A percentile compares a stretch with the other conserved stretches of the same genome.
Conservation (phyloP, 768 basidiomycete genomes). For the Ramaria sp. region DNA sequence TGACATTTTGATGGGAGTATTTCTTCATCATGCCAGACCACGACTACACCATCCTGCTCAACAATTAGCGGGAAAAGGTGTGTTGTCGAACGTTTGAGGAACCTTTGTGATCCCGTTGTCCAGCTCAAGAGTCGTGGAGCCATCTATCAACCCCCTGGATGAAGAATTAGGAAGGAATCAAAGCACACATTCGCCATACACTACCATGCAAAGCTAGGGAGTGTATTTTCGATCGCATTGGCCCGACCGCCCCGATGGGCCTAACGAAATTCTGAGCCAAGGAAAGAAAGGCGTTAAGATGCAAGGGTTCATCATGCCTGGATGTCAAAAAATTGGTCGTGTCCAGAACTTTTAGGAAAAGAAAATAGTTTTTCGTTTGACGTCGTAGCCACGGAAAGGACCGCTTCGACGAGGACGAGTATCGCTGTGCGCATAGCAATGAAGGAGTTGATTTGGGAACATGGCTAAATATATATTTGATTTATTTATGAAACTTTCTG, state of each 20-base stretch:
- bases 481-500: too few species aligned
- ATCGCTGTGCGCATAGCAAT: background rate
- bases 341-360: background rate
- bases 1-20: conserved; percentile 53
- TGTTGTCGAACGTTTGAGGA: conserved; percentile 8
- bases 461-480: too few species aligned
- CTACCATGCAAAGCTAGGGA: conserved; percentile 74
- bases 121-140: conserved; percentile 65
- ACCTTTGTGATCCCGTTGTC: conserved; percentile 73
- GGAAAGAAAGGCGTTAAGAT: background rate
- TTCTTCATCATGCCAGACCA: conserved; percentile 74
- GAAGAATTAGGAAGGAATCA: conserved; percentile 6
- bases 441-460: background rate
- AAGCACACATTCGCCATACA: conserved; percentile 10
- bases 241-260: conserved; percentile 72
- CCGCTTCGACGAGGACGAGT: background rate
- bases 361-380: background rate
- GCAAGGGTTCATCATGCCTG: background rate
- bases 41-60: conserved; percentile 55
- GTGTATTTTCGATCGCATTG: conserved; percentile 59
- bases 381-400: background rate
- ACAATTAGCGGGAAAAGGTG: background rate
- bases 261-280: conserved; percentile 22
- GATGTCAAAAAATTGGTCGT: background rate
- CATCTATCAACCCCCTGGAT: conserved; percentile 60